Conservation (phyloP, 2,329 filamentous ascomycete species). For the Nannizzia gypsea region DNA sequence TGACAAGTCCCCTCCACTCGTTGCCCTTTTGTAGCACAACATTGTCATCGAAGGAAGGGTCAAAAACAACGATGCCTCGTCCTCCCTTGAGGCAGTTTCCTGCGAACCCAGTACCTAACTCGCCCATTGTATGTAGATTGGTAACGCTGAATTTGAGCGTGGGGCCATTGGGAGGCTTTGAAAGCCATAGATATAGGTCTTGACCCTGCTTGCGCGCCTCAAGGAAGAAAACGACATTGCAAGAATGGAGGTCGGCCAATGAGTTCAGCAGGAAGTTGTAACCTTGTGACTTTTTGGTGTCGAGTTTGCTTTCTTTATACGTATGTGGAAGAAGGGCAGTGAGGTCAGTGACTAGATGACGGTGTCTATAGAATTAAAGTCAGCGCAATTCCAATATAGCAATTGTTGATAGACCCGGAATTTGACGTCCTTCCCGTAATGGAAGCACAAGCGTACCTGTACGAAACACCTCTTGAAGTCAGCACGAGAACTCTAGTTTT, state of each 20-base stretch:
- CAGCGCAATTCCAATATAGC: background rate
- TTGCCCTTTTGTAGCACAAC: conserved; percentile 53
- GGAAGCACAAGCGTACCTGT: conserved; percentile 46
- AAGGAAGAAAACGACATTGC: conserved; percentile 90
- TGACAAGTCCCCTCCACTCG: conserved; percentile 44
- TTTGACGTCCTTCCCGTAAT: background rate
- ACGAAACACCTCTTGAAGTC: conserved; percentile 84
- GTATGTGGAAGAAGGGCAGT: conserved; percentile 80
- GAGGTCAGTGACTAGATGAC: conserved; percentile 84
- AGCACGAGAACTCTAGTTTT: conserved; percentile 66
- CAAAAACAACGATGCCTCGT: conserved; percentile 82
- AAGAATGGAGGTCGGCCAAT: conserved; percentile 67
- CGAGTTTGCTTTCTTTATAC: conserved; percentile 90
- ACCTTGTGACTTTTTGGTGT: conserved; percentile 60
- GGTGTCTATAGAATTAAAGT: conserved; percentile 50
- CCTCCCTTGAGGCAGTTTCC: conserved; percentile 95
- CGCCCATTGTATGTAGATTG: conserved; percentile 86
- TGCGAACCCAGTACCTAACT: conserved; percentile 69
- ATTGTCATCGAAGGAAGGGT: conserved; percentile 68
- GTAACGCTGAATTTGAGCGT: conserved; percentile 46
- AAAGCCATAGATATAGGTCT: conserved; percentile 88
- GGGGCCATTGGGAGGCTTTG: conserved; percentile 76
- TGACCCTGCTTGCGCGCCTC: conserved; percentile 80
- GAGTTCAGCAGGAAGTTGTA: conserved; percentile 69
- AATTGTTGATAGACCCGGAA: background rate